Base-by-base conservation (phyloP, 1,284 basidiomycete species). In the Earliella scabrosa region DNA sequence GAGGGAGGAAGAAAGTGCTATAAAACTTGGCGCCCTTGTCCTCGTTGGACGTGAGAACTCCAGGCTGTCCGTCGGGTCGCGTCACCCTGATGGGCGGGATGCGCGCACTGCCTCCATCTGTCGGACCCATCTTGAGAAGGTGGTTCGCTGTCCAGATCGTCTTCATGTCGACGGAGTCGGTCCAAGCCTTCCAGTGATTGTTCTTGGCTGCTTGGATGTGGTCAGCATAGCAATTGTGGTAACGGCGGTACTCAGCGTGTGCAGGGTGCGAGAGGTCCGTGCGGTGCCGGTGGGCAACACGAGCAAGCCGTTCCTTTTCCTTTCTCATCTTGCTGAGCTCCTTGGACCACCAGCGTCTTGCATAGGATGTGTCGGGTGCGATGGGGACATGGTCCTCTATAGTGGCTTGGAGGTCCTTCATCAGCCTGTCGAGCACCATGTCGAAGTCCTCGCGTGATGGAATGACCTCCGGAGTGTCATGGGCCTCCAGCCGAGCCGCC, bases 131-230 rank as follows among this genome's bases (percentile, higher is more conserved):
- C 7, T 63, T 65, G 2, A 72, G 59, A 40, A 69, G 75, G 18
- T 60, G 60, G 54, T 71, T 71, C 1, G 72, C 71, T 0, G 53
- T 70, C 72, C 73, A 80, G 0, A 78, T 56, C 5, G 63, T 62
- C 0, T 57, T 41, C 1, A 59, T 58, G 2, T 65, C 58, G 0
- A 70, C 55, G 0, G 66, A 57, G 27, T 74, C 71, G 0, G 78
- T 59, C 66, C 66, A 79, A 1, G 71, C 66, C 1, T 60, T 49
- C 73, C 74, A 76, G 58, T 71, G 70, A n/a, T 74, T 60, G 0
- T 57, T 56, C 49, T 76, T 79, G 0, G 66, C 63, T 6, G 45
- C 38, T 14, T 52, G 24, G 16, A 79, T 72, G n/a, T 47, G 50
- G 20, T 72, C 56, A 1, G 52, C 47, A 50, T 77, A 78, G 8